These are phyloP conservation scores for Haematococcus sp. DNA, from an alignment of 139 green algal species.

Conservation along the genomic window DNA sequence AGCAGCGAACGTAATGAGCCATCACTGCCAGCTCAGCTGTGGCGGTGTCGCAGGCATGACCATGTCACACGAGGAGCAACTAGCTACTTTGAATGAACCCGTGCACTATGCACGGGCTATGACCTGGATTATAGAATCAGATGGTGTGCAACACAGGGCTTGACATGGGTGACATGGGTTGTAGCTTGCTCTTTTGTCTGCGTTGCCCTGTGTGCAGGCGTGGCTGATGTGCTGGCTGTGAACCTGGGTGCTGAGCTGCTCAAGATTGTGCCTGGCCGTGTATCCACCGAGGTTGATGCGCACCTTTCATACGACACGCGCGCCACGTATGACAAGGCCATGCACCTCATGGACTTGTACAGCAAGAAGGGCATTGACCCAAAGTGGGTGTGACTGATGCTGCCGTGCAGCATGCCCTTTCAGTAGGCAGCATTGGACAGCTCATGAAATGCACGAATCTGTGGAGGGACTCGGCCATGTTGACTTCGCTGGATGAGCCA, in stretches of 20 bases:
- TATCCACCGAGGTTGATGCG: conserved; percentile 80
- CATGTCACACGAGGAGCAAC: not conserved
- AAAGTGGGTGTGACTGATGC: too few relatives aligned
- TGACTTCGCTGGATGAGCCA: too few relatives aligned
- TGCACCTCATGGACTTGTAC: conserved; percentile 77
- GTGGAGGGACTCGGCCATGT: too few relatives aligned
- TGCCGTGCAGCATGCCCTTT: too few relatives aligned
- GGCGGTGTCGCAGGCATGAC: not conserved
- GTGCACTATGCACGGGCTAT: not conserved
- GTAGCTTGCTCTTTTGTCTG: too few relatives aligned
- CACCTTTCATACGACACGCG: conserved; percentile 68
- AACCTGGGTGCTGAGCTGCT: conserved; percentile 76
- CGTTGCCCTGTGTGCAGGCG: too few relatives aligned
- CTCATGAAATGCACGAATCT: not conserved
- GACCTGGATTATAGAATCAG: not conserved
- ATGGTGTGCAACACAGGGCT: too few relatives aligned
- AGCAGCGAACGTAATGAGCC: too few relatives aligned
- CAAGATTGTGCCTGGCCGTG: conserved; percentile 73
- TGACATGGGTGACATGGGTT: too few relatives aligned
- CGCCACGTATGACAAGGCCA: conserved; percentile 70
- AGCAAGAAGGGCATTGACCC: conserved; percentile 45
- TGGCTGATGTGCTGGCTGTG: conserved; percentile 76
- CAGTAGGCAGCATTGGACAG: too few relatives aligned
- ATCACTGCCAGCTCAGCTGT: too few relatives aligned
- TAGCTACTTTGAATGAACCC: not conserved